Evolutionary conservation across 2,329 filamentous ascomycete genomes (phyloP).

Genomic region (Alternaria panax): DNA sequence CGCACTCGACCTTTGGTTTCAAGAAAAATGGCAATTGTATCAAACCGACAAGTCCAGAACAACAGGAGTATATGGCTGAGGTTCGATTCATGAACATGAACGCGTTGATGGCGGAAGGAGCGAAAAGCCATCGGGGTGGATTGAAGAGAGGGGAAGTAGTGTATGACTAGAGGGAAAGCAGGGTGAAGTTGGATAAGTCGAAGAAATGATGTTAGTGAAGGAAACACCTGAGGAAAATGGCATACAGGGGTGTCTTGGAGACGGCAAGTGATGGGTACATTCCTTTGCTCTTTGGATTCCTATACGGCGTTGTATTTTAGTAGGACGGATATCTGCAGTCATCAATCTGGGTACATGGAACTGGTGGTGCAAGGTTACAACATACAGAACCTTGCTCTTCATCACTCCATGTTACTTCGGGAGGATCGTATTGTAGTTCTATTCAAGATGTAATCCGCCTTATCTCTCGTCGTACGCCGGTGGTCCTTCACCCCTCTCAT

Average conservation of each 20-base stretch:
- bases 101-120: conserved; percentile 19
- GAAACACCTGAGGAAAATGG: background rate
- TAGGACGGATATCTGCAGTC: background rate
- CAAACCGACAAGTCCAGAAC: conserved; percentile 18
- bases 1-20: conserved; percentile 28
- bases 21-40: conserved; percentile 11
- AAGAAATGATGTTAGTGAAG: background rate
- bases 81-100: conserved; percentile 27
- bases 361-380: background rate
- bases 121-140: background rate
- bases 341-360: background rate
- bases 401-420: background rate
- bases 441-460: background rate
- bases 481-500: conserved; percentile 22
- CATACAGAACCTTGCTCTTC: background rate
- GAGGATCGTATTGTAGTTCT: background rate
- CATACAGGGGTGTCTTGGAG: background rate
- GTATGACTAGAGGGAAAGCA: background rate
- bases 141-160: background rate
- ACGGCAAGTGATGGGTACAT: background rate
- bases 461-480: conserved; percentile 15
- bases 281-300: background rate
- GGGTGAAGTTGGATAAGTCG: background rate
- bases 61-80: conserved; percentile 34
- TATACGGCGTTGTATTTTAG: too few relatives aligned